Evolutionary conservation across 1,284 basidiomycete genomes (phyloP).

Genomic region (Filobasidium uniguttulatum): DNA sequence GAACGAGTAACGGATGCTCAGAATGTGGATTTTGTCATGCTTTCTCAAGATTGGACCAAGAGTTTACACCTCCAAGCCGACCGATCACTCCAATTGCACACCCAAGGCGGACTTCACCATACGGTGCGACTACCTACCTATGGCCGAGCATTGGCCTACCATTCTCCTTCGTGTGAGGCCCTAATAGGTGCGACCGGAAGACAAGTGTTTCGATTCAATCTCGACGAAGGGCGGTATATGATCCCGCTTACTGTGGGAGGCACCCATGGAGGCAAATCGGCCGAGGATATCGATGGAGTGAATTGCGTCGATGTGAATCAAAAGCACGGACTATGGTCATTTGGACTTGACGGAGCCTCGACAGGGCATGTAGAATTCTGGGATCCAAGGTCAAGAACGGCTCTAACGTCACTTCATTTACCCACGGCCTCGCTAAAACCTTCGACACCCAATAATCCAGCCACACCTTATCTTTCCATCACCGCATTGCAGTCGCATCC

Average conservation of each 20-base stretch:
- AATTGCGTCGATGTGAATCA: conserved; percentile 89
- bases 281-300: conserved; percentile 53
- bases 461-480: conserved; percentile 45
- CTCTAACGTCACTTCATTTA: conserved; percentile 48
- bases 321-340: conserved; percentile 77
- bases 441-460: conserved; percentile 20
- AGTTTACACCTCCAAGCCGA: conserved; percentile 93
- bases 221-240: conserved; percentile 90
- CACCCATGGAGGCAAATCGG: conserved; percentile 20
- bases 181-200: conserved; percentile 62
- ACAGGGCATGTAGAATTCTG: conserved; percentile 80
- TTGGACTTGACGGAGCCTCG: conserved; percentile 51
- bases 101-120: conserved; percentile 85
- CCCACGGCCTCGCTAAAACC: conserved; percentile 51
- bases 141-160: conserved; percentile 81
- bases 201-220: conserved; percentile 85
- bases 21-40: conserved; percentile 91
- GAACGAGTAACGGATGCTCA: conserved; percentile 92
- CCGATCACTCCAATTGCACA: conserved; percentile 87
- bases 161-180: conserved; percentile 68
- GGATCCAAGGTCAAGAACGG: conserved; percentile 75
- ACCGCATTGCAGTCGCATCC: conserved; percentile 68
- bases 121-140: conserved; percentile 86
- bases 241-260: conserved; percentile 49
- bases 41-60: conserved; percentile 99